phyloP scores from a whole-genome alignment of 1,139 yeast species.

The Candida tetrigidarum region DNA sequence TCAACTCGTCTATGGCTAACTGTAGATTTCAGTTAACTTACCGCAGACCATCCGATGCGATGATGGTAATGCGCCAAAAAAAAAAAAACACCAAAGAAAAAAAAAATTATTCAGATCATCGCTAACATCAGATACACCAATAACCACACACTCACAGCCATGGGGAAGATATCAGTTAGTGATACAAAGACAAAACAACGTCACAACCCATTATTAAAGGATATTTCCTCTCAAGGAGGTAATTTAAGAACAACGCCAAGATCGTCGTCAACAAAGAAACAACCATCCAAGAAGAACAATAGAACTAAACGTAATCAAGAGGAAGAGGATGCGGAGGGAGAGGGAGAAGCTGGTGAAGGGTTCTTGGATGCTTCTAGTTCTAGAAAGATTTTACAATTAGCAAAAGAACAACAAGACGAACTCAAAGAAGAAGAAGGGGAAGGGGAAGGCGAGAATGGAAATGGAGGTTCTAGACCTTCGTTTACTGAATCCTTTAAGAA shows the following conservation, averaged over 20 bases:
- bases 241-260: conserved; percentile 54
- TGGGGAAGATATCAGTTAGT: conserved; percentile 67
- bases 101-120: not conserved
- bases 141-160: conserved; percentile 21
- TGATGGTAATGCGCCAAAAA: too few relatives aligned
- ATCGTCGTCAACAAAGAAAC: conserved; percentile 17
- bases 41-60: too few relatives aligned
- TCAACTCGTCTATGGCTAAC: too few relatives aligned
- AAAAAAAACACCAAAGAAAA: conserved; percentile 4
- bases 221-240: conserved; percentile 74
- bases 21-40: too few relatives aligned
- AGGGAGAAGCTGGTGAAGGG: too few relatives aligned
- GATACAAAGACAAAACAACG: conserved; percentile 54
- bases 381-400: conserved; percentile 83
- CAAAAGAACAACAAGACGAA: conserved; percentile 92
- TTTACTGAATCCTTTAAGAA: conserved; percentile 30
- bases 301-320: too few relatives aligned
- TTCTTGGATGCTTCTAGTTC: conserved; percentile 83
- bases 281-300: conserved; percentile 3
- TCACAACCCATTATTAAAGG: conserved; percentile 82
- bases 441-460: too few relatives aligned
- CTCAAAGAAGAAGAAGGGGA: conserved; percentile 64
- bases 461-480: conserved; percentile 15
- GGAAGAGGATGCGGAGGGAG: conserved; percentile 46
- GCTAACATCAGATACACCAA: not conserved